Conservation (phyloP, 495 filamentous ascomycete species). For the Lophium mytilinum region DNA sequence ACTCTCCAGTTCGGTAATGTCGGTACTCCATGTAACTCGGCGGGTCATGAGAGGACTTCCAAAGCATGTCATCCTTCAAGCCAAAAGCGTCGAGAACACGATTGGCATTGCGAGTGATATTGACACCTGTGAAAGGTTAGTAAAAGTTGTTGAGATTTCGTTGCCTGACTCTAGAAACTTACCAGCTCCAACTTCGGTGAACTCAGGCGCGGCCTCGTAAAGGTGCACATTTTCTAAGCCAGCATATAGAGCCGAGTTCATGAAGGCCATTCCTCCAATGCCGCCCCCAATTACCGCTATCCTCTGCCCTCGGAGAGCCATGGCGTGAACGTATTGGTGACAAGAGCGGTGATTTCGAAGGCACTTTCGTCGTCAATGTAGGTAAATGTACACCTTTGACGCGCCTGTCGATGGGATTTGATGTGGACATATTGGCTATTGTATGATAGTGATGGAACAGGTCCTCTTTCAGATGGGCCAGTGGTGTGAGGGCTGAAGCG, state of each 20-base stretch:
- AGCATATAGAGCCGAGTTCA: constrained; percentile 10
- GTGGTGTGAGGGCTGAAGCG: too few relatives aligned
- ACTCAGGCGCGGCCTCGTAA: constrained; percentile 6
- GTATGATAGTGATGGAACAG: too few relatives aligned
- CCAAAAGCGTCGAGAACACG: constrained; percentile 8
- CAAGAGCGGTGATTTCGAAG: background rate
- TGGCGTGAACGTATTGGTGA: background rate
- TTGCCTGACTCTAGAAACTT: background rate
- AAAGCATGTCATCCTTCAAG: background rate
- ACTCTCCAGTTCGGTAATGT: constrained; percentile 6
- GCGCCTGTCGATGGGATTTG: too few relatives aligned
- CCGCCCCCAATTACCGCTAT: constrained; percentile 6
- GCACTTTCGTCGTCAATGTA: too few relatives aligned
- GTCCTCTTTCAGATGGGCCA: too few relatives aligned
- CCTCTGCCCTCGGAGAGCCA: background rate
- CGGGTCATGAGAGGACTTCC: constrained; percentile 1
- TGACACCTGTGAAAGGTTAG: background rate
- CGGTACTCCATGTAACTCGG: constrained; percentile 10
- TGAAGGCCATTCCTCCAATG: constrained; percentile 7
- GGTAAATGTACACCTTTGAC: too few relatives aligned
- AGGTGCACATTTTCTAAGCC: constrained; percentile 6
- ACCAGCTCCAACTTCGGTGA: constrained; percentile 9
- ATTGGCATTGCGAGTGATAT: constrained; percentile 10
- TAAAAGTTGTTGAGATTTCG: too few relatives aligned
- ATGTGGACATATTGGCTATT: too few relatives aligned